Evolutionary conservation across 78 protist species (phyloP).

Genomic region (Planoprotostelium fungivorum): DNA sequence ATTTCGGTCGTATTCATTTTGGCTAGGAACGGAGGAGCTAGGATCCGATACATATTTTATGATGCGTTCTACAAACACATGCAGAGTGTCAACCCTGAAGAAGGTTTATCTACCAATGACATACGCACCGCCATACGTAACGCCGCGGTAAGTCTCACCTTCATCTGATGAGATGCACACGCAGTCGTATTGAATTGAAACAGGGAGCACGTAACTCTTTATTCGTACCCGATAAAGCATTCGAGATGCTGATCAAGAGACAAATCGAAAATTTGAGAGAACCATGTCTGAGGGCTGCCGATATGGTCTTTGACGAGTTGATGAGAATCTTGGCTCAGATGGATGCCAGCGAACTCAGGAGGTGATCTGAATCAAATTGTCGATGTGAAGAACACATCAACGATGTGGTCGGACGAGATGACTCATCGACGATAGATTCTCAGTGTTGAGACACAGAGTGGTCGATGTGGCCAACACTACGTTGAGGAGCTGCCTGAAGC

Average conservation of each 20-base stretch:
- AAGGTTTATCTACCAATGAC: constrained; percentile 61
- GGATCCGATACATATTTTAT: constrained; percentile 80
- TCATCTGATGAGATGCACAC: neutral
- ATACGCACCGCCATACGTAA: constrained; percentile 83
- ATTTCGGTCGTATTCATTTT: neutral
- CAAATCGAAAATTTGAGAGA: constrained; percentile 74
- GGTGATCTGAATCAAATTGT: neutral
- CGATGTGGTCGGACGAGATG: neutral
- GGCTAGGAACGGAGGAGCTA: constrained; percentile 83
- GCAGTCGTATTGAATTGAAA: constrained; percentile 30
- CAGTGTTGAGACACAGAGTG: constrained; percentile 31
- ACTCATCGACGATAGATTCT: constrained; percentile 26
- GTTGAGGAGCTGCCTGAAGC: constrained; percentile 26
- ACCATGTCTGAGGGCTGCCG: constrained; percentile 80
- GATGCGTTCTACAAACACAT: constrained; percentile 47
- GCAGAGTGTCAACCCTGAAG: constrained; percentile 28
- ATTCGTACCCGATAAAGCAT: constrained; percentile 89
- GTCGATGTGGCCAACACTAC: constrained; percentile 43
- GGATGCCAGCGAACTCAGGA: constrained; percentile 17
- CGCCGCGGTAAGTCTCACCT: constrained; percentile 51
- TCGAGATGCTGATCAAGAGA: constrained; percentile 78
- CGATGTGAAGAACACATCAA: neutral
- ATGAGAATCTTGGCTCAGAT: constrained; percentile 50
- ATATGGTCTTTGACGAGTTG: constrained; percentile 84
- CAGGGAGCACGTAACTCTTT: constrained; percentile 75